Conservation (phyloP, 257 asterid genomes). For the Cruciata laevipes region DNA sequence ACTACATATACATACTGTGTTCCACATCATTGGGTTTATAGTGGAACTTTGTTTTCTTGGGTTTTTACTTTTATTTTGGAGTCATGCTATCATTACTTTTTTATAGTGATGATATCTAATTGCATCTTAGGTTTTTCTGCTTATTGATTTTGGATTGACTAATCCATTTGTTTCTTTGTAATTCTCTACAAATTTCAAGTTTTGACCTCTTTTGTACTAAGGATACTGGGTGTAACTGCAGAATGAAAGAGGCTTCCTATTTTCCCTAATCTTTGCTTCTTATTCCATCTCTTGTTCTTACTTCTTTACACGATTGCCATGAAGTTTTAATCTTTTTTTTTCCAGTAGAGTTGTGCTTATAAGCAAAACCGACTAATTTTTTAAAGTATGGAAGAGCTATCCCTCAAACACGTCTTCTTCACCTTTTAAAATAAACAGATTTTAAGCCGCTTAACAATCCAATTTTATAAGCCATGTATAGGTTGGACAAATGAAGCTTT, state of each 20-base stretch:
- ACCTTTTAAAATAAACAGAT: too few relatives aligned
- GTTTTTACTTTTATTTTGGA: conserved; percentile 10
- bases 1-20: conserved; percentile 1
- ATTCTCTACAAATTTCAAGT: conserved; percentile 31
- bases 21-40: neutral
- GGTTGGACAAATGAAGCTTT: neutral
- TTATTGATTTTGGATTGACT: conserved; percentile 22
- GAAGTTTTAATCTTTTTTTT: too few relatives aligned
- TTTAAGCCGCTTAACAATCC: too few relatives aligned
- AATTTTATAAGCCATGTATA: neutral
- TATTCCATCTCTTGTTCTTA: neutral
- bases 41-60: conserved; percentile 1
- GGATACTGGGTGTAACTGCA: conserved; percentile 30
- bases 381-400: too few relatives aligned
- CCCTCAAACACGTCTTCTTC: too few relatives aligned
- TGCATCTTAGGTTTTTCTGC: conserved; percentile 40
- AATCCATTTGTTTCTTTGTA: conserved; percentile 34
- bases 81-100: conserved; percentile 3
- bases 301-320: too few relatives aligned
- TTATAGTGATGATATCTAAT: conserved; percentile 26
- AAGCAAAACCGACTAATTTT: neutral
- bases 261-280: neutral
- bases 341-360: too few relatives aligned
- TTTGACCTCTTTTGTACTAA: conserved; percentile 28
- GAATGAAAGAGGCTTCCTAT: conserved; percentile 31